These are phyloP conservation scores for Neurospora sp. DNA, from an alignment of 2,329 filamentous ascomycete species.

Conservation along the genomic window DNA sequence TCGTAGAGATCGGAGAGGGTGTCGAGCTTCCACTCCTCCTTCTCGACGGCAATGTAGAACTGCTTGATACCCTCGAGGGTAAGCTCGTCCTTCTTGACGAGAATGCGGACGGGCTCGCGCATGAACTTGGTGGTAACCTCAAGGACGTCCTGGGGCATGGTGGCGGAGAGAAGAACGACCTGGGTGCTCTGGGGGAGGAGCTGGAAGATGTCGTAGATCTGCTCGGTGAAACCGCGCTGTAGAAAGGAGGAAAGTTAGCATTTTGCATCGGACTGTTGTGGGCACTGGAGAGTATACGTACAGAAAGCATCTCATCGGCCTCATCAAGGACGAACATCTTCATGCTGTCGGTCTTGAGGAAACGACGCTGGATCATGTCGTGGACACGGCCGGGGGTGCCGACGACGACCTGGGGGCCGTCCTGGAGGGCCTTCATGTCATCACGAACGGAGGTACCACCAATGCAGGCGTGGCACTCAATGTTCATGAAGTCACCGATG, in stretches of 20 bases:
- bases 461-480: constrained; percentile 97
- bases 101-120: constrained; percentile 91
- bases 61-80: constrained; percentile 96
- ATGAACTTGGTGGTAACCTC: constrained; percentile 99
- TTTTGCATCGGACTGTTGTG: not conserved
- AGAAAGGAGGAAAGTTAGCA: not conserved
- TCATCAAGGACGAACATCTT: constrained; percentile 99
- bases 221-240: constrained; percentile 71
- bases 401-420: constrained; percentile 95
- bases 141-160: constrained; percentile 92
- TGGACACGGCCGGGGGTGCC: constrained; percentile 91
- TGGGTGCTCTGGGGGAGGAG: constrained; percentile 94
- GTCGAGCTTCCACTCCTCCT: constrained; percentile 99
- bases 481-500: constrained; percentile 99
- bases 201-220: constrained; percentile 98
- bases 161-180: constrained; percentile 96
- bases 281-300: constrained; percentile 32
- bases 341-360: constrained; percentile 56
- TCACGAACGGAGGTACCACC: constrained; percentile 96
- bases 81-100: constrained; percentile 97
- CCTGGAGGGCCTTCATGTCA: constrained; percentile 94
- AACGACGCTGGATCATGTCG: constrained; percentile 51
- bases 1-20: constrained; percentile 98
- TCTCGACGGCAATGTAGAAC: constrained; percentile 98
- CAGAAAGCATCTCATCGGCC: constrained; percentile 97